A percentile compares a stretch with the other conserved stretches of the same genome.
phyloP scores from a whole-genome alignment of 2,329 filamentous ascomycete genomes.

The Aspergillus terreus region DNA sequence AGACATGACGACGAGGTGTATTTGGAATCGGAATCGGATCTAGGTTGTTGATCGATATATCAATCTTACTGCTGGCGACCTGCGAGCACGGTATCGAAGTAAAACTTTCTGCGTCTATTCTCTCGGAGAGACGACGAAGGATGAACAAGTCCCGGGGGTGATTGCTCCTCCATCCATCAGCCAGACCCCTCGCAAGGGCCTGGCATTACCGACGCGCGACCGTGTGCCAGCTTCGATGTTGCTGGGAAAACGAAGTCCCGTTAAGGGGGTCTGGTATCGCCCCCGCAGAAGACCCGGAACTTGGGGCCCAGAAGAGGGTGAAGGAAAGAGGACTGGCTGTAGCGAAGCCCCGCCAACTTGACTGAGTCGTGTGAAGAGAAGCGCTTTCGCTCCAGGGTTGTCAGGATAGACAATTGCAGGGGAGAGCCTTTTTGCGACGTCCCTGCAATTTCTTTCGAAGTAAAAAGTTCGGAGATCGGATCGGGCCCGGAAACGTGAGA shows the following conservation, averaged over 20 bases:
- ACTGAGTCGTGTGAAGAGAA: constrained; percentile 52
- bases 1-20: constrained; percentile 34
- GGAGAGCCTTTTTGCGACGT: constrained; percentile 3
- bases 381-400: constrained; percentile 41
- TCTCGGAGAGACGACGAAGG: constrained; percentile 15
- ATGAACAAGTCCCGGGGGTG: constrained; percentile 25
- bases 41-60: neutral
- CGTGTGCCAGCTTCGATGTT: constrained; percentile 31
- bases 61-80: neutral
- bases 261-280: constrained; percentile 98
- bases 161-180: constrained; percentile 35
- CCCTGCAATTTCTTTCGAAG: neutral
- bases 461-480: neutral
- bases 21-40: neutral
- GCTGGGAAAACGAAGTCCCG: constrained; percentile 46
- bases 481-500: no score
- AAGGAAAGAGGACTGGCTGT: constrained; percentile 67
- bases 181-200: constrained; percentile 43
- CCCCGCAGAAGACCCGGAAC: constrained; percentile 92
- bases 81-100: neutral
- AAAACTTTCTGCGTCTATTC: constrained; percentile 2
- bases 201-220: constrained; percentile 36
- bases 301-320: constrained; percentile 89
- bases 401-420: constrained; percentile 15
- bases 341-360: constrained; percentile 90